Conservation (phyloP, 2,329 filamentous ascomycete species). For the Plectosphaerella cucumerina region DNA sequence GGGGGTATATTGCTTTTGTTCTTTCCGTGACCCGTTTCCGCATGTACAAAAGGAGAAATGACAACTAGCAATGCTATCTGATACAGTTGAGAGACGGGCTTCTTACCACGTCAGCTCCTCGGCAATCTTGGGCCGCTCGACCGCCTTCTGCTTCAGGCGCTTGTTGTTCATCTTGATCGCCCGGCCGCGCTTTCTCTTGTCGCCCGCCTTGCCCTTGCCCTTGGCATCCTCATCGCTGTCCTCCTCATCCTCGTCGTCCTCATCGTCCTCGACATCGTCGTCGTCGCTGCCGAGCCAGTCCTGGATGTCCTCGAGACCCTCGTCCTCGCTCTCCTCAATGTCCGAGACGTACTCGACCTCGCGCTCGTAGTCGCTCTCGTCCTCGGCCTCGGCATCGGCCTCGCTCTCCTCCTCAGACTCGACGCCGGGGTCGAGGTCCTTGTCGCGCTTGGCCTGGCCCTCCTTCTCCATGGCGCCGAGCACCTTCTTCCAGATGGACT, state of each 20-base stretch:
- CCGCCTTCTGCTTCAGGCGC: conserved; percentile 36
- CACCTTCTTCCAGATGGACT: conserved; percentile 96
- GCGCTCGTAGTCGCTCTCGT: conserved; percentile 64
- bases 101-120: conserved; percentile 39
- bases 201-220: conserved; percentile 50
- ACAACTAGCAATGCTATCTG: background rate
- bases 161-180: conserved; percentile 43
- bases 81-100: background rate
- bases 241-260: conserved; percentile 52
- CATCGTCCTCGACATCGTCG: conserved; percentile 54
- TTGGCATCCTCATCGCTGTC: conserved; percentile 54
- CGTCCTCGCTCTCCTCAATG: conserved; percentile 78
- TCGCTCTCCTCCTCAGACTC: conserved; percentile 69
- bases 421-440: conserved; percentile 85
- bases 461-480: conserved; percentile 83
- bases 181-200: conserved; percentile 49
- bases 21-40: background rate
- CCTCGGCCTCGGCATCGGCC: conserved; percentile 62
- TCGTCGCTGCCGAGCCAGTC: conserved; percentile 82
- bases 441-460: conserved; percentile 76
- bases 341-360: conserved; percentile 93
- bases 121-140: conserved; percentile 34
- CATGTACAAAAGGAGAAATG: background rate
- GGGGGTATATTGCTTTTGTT: background rate
- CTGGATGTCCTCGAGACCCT: conserved; percentile 69